Evolutionary conservation across 805 yeast genomes (phyloP).

Genomic region (Zygosaccharomyces pseudorouxii): DNA sequence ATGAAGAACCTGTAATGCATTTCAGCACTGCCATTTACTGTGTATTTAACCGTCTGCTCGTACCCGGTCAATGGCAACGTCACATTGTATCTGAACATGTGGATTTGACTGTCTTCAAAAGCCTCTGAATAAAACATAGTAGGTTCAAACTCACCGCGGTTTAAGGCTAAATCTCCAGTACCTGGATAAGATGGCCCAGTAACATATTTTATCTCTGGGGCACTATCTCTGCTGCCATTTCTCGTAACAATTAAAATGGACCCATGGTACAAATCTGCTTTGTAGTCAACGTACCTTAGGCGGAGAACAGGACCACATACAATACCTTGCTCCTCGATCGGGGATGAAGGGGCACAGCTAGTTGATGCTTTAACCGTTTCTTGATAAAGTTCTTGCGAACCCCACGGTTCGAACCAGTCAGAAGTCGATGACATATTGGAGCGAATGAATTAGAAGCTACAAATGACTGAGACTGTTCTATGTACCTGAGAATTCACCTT

Average conservation of each 20-base stretch:
- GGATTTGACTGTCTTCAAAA: constrained; percentile 34
- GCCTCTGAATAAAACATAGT: constrained; percentile 40
- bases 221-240: constrained; percentile 36
- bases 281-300: constrained; percentile 58
- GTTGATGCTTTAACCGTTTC: constrained; percentile 21
- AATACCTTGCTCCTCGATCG: constrained; percentile 25
- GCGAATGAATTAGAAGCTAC: background rate
- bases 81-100: constrained; percentile 65
- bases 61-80: constrained; percentile 42
- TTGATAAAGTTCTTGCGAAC: constrained; percentile 20
- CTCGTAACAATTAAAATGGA: constrained; percentile 58
- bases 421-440: background rate
- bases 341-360: constrained; percentile 21
- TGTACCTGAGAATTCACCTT: no score
- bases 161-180: background rate
- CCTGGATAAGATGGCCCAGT: constrained; percentile 13
- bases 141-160: constrained; percentile 45
- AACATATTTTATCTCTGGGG: constrained; percentile 24
- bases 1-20: constrained; percentile 60
- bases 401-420: constrained; percentile 30
- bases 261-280: constrained; percentile 55
- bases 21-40: constrained; percentile 44
- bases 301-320: constrained; percentile 76
- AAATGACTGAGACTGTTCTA: background rate
- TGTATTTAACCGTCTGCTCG: constrained; percentile 64